Conservation (phyloP, 2,329 filamentous ascomycete genomes). For the Pyricularia sp. region DNA sequence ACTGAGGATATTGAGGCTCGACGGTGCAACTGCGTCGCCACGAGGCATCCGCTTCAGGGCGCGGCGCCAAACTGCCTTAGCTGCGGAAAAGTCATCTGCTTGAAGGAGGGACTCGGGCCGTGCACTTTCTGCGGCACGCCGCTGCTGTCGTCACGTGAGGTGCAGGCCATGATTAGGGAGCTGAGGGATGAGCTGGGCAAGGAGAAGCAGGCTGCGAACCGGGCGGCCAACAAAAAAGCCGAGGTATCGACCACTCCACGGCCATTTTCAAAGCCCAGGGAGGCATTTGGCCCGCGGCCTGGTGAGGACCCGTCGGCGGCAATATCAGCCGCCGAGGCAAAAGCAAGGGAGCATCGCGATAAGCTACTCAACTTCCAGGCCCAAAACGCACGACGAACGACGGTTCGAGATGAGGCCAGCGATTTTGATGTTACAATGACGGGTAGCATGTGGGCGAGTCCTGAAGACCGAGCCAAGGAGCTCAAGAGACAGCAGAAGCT, state of each 20-base stretch:
- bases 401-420: slow-evolving; percentile 71
- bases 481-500: slow-evolving; percentile 77
- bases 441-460: slow-evolving; percentile 69
- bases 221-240: slow-evolving; percentile 51
- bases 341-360: slow-evolving; percentile 68
- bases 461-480: slow-evolving; percentile 69
- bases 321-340: slow-evolving; percentile 41
- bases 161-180: slow-evolving; percentile 74
- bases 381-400: slow-evolving; percentile 72
- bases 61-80: slow-evolving; percentile 85
- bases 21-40: slow-evolving; percentile 78
- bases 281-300: slow-evolving; percentile 11
- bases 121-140: slow-evolving; percentile 80
- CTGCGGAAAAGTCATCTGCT: slow-evolving; percentile 90
- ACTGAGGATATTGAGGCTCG: slow-evolving; percentile 40
- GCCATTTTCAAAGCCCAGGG: slow-evolving; percentile 37
- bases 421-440: slow-evolving; percentile 40
- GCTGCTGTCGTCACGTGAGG: slow-evolving; percentile 57
- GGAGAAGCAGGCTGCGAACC: slow-evolving; percentile 74
- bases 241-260: slow-evolving; percentile 50
- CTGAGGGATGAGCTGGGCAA: slow-evolving; percentile 74
- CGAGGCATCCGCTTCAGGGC: slow-evolving; percentile 74
- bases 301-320: slow-evolving; percentile 22
- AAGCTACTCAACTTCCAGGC: slow-evolving; percentile 71
- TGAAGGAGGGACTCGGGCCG: slow-evolving; percentile 84